phyloP scores from a whole-genome alignment of 2,329 filamentous ascomycete genomes.

The Aspergillus quadricinctus region DNA sequence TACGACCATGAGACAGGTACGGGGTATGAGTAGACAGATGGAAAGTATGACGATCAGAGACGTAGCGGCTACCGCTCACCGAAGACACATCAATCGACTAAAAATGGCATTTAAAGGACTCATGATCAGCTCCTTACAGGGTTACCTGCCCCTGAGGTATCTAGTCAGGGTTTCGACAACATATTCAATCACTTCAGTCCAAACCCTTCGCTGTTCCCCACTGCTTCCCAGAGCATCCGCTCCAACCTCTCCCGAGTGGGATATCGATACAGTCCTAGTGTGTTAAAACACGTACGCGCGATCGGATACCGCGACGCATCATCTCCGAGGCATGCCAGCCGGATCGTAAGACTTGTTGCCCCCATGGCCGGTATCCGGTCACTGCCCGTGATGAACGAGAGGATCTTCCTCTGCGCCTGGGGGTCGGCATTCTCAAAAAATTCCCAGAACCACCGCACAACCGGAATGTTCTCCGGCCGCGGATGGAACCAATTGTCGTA shows the following conservation, averaged over 20 bases:
- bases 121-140: constrained; percentile 4
- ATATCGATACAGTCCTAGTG: constrained; percentile 72
- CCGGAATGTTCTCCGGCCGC: constrained; percentile 56
- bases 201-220: constrained; percentile 89
- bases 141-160: constrained; percentile 2
- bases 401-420: constrained; percentile 67
- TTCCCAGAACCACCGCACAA: constrained; percentile 85
- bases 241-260: constrained; percentile 62
- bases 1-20: background rate
- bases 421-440: constrained; percentile 64
- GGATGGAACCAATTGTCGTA: constrained; percentile 73
- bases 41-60: background rate
- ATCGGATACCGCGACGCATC: constrained; percentile 73
- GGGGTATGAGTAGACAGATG: background rate
- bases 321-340: constrained; percentile 69
- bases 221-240: constrained; percentile 73
- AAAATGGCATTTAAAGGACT: background rate
- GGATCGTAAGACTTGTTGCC: constrained; percentile 71
- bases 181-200: constrained; percentile 59
- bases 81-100: background rate
- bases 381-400: constrained; percentile 85
- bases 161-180: background rate
- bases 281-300: constrained; percentile 88
- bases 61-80: background rate
- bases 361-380: constrained; percentile 88